These are phyloP conservation scores for Petunia secreta DNA, from an alignment of 257 asterid genomes.

Conservation along the genomic window DNA sequence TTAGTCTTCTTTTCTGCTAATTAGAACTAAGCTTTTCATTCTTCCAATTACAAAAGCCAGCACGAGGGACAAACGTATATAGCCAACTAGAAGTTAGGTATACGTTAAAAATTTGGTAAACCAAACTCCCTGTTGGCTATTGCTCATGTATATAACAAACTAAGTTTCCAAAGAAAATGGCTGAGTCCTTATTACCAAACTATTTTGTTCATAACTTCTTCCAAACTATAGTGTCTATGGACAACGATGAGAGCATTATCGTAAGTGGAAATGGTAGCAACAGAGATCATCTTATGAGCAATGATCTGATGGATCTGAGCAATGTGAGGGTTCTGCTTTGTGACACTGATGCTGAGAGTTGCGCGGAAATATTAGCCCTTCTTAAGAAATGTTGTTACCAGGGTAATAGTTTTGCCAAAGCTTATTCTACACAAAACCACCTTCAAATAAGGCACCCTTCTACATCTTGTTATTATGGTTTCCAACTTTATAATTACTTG, in stretches of 20 bases:
- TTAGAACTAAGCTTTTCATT: background rate
- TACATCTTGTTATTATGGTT: background rate
- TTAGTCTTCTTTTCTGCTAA: background rate
- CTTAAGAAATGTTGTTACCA: constrained; percentile 63
- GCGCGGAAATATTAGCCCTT: constrained; percentile 46
- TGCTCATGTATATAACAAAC: constrained; percentile 23
- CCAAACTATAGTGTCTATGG: constrained; percentile 29
- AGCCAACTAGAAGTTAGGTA: constrained; percentile 25
- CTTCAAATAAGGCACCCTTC: background rate
- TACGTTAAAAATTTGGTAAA: constrained; percentile 33
- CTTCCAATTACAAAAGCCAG: constrained; percentile 11
- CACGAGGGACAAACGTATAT: constrained; percentile 3
- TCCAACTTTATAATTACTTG: background rate
- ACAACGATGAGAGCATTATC: constrained; percentile 25
- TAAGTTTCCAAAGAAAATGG: constrained; percentile 6
- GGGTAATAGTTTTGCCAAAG: constrained; percentile 38
- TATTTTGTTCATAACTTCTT: background rate
- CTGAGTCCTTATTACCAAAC: background rate
- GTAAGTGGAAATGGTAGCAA: constrained; percentile 19
- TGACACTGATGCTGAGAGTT: constrained; percentile 55
- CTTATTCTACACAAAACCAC: background rate
- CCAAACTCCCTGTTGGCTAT: constrained; percentile 37
- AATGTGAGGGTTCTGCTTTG: constrained; percentile 56
- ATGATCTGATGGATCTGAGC: constrained; percentile 33
- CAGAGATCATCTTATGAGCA: constrained; percentile 14